Conservation (phyloP, 2,329 filamentous ascomycete genomes). For the Aureobasidium musti region DNA sequence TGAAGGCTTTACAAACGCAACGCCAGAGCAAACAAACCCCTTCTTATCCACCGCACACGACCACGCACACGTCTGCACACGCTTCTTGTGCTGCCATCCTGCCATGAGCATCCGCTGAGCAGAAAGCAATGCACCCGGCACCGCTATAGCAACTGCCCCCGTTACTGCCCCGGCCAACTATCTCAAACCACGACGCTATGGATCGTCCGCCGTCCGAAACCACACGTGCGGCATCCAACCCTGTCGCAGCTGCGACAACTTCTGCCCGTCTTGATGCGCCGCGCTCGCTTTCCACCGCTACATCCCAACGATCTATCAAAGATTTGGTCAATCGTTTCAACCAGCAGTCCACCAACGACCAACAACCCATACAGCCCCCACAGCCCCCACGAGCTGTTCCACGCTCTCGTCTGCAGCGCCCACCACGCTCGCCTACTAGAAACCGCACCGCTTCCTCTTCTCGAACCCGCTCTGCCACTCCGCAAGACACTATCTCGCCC, state of each 20-base stretch:
- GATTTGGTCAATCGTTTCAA: slow-evolving; percentile 80
- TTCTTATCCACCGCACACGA: neutral
- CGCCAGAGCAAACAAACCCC: slow-evolving; percentile 23
- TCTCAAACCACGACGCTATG: slow-evolving; percentile 19
- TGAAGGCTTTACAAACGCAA: slow-evolving; percentile 16
- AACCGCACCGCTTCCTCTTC: neutral
- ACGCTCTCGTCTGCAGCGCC: slow-evolving; percentile 16
- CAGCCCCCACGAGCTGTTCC: slow-evolving; percentile 6
- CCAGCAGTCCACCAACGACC: slow-evolving; percentile 44
- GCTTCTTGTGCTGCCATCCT: slow-evolving; percentile 22
- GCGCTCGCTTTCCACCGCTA: slow-evolving; percentile 38
- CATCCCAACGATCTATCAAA: slow-evolving; percentile 69
- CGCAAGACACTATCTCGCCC: slow-evolving; percentile 14
- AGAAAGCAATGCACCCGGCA: slow-evolving; percentile 27
- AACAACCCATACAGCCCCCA: neutral
- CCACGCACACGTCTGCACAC: slow-evolving; percentile 26
- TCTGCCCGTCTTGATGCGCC: slow-evolving; percentile 34
- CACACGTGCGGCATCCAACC: slow-evolving; percentile 27
- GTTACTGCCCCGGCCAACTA: neutral
- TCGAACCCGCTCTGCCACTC: neutral
- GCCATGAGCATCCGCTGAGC: slow-evolving; percentile 28
- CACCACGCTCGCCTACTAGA: slow-evolving; percentile 4
- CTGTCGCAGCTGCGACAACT: slow-evolving; percentile 9
- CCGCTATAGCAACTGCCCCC: slow-evolving; percentile 26
- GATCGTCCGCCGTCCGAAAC: slow-evolving; percentile 22